Base-by-base conservation (phyloP, 2,329 filamentous ascomycete genomes). In the Trichoderma sp. region DNA sequence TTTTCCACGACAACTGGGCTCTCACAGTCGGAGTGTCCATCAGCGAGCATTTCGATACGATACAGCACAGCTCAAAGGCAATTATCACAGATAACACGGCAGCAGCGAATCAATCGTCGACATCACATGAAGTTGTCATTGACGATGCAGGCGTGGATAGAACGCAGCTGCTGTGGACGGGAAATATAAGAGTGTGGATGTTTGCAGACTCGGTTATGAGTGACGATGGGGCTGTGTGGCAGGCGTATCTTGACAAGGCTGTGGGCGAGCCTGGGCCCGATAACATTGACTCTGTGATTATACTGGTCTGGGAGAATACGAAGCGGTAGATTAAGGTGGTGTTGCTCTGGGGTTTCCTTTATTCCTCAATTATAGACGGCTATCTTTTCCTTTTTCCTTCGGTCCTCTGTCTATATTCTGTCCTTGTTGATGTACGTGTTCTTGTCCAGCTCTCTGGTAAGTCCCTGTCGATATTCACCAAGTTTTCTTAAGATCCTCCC, bases 1-100 rank as follows among this genome's bases (percentile, higher is more conserved):
- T 77, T 37, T 84, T 84, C 73, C 76, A 74, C 49, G 82, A 83
- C 72, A 77, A 79, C 72, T 85, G 83, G 83, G 77, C 84, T 4
- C 77, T 85, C 5, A 79, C 83, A 54, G 84, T 84, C 70, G 83
- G 83, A 5, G 77, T 82, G 72, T 81, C 81, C 34, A 77, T 85
- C 68, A 79, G 77, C 51, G 78, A 83, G 59, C 83, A 84, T 71
- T 77, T 79, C 0, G 77, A 80, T 64, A 79, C 79, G 2, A 75
- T 81, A 37, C 74, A 74, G 39, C 68, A 52, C 26, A 26, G 51
- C 46, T 24, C 46, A n/a, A 52, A 61, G 21, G 18, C 39, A n/a
- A 49, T 64, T 68, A 58, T 63, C 0, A 59, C 59, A 11, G 69
- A 55, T 0, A 49, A 72, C n/a, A 59, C 13, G 46, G n/a, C 21